Evolutionary conservation across 139 green algal species (phyloP), one percentile per base, ranked within the genome.

Genomic region (Nannochloris sp.): DNA sequence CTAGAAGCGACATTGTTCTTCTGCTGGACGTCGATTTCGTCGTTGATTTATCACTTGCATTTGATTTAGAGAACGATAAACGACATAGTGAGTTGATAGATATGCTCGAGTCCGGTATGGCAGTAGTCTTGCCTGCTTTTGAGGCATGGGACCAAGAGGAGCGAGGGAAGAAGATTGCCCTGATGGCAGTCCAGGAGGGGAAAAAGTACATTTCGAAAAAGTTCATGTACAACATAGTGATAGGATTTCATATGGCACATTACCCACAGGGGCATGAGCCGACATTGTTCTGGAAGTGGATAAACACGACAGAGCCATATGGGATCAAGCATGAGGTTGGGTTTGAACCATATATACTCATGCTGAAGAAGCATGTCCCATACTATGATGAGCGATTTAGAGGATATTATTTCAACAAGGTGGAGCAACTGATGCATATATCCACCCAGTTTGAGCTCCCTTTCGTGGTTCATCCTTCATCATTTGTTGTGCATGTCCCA

Each of bases 341-440:
- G 10, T 78, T 77, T 44, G 71, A 78, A 60, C 71, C 71, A 4
- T 76, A 76, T 48, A 62, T 78, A 21, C 31, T 78, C 51, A 60
- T 71, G 67, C 19, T 44, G 18, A 65, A 59, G n/a, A 68, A 76
- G 18, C 44, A 61, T 29, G 23, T 70, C 21, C 71, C 71, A 43
- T 71, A 58, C 4, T 78, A 76, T 34, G 71, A 78, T 15, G 71
- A 78, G 23, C 59, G 71, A 34, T 76, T 76, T 44, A 59, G 71
- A 4, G 67, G 67, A 15, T 76, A 78, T 44, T 76, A 68, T 60
- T 73, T 60, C 59, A 76, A 78, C 62, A 78, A 76, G 55, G 68
- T 72, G 29, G 49, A 72, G 68, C 71, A 78, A 59, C 60, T 78
- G 29, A 64, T 76, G 61, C 71, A 78, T 66, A 57, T 78, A 51